A percentile compares a stretch with the other conserved stretches of the same genome.
phyloP scores from a whole-genome alignment of 495 filamentous ascomycete genomes.

The Copromyces sp. region DNA sequence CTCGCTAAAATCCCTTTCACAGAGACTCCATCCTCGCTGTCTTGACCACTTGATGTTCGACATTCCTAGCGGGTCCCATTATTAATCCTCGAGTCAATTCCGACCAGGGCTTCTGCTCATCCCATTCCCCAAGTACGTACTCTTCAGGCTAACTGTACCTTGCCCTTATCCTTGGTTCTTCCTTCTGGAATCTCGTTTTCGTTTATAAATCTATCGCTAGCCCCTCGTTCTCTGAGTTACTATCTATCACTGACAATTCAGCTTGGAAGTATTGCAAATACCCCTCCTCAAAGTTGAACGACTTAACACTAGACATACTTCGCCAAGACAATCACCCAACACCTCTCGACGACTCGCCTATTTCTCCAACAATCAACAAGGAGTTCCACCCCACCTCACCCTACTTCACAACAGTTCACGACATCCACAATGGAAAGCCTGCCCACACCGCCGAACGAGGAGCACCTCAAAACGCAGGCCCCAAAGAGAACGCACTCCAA shows the following conservation, averaged over 20 bases:
- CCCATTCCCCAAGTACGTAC: constrained; percentile 3
- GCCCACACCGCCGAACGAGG: constrained; percentile 38
- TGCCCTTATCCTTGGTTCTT: constrained; percentile 1
- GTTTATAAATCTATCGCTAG: constrained; percentile 3
- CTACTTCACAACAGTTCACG: background rate
- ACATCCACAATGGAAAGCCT: constrained; percentile 32
- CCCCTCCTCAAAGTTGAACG: background rate
- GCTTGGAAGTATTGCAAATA: background rate
- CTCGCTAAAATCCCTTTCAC: background rate
- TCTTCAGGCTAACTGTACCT: background rate
- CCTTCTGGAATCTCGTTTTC: constrained; percentile 1
- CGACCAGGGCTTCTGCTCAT: constrained; percentile 9
- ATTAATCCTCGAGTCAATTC: constrained; percentile 19
- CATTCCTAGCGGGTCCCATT: constrained; percentile 13
- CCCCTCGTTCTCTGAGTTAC: constrained; percentile 2
- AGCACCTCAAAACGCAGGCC: constrained; percentile 22
- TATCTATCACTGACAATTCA: constrained; percentile 6
- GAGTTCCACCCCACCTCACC: background rate
- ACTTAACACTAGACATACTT: constrained; percentile 1
- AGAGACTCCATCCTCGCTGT: constrained; percentile 4
- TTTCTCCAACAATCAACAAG: background rate
- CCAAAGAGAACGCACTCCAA: constrained; percentile 13
- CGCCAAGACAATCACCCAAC: constrained; percentile 7
- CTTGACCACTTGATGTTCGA: constrained; percentile 1
- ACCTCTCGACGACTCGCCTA: constrained; percentile 3